Percentiles rank a stretch among this genome's conserved stretches.
Evolutionary conservation across 495 filamentous ascomycete species (phyloP).

Genomic region (Podospora pseudopauciseta): DNA sequence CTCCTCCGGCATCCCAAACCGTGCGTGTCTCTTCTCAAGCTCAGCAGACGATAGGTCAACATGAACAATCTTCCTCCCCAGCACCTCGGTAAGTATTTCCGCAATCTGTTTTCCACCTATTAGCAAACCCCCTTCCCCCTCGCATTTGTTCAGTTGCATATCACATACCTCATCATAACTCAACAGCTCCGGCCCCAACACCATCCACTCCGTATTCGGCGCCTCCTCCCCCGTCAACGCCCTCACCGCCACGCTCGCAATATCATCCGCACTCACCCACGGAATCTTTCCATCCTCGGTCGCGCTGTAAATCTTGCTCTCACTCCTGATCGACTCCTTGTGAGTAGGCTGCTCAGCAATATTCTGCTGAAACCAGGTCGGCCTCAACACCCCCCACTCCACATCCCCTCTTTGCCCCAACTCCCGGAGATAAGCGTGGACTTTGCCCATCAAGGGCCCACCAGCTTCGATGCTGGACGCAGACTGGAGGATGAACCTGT

Average conservation of each 20-base stretch:
- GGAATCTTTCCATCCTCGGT: slow-evolving; percentile 43
- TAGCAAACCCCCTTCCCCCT: neutral
- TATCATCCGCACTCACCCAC: slow-evolving; percentile 47
- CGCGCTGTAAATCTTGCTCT: slow-evolving; percentile 45
- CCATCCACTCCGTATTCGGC: slow-evolving; percentile 42
- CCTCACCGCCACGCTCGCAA: slow-evolving; percentile 45
- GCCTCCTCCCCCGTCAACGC: slow-evolving; percentile 39
- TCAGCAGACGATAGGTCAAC: slow-evolving; percentile 38
- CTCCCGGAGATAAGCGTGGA: slow-evolving; percentile 37
- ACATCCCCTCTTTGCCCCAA: slow-evolving; percentile 38
- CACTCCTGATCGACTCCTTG: slow-evolving; percentile 35
- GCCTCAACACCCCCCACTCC: slow-evolving; percentile 42
- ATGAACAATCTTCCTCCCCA: slow-evolving; percentile 43
- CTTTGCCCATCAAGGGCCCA: slow-evolving; percentile 36
- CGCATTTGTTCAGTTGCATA: neutral
- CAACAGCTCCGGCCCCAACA: slow-evolving; percentile 47
- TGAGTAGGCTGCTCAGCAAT: slow-evolving; percentile 31
- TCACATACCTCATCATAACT: slow-evolving; percentile 44
- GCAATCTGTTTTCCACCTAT: slow-evolving; percentile 35
- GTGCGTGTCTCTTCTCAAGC: slow-evolving; percentile 22
- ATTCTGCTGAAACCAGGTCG: slow-evolving; percentile 47
- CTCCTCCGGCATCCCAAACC: slow-evolving; percentile 33
- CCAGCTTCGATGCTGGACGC: slow-evolving; percentile 37
- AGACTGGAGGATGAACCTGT: slow-evolving; percentile 45
- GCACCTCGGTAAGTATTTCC: slow-evolving; percentile 34